Evolutionary conservation across 2,329 filamentous ascomycete genomes (phyloP).

Genomic region (Talaromyces islandicus): DNA sequence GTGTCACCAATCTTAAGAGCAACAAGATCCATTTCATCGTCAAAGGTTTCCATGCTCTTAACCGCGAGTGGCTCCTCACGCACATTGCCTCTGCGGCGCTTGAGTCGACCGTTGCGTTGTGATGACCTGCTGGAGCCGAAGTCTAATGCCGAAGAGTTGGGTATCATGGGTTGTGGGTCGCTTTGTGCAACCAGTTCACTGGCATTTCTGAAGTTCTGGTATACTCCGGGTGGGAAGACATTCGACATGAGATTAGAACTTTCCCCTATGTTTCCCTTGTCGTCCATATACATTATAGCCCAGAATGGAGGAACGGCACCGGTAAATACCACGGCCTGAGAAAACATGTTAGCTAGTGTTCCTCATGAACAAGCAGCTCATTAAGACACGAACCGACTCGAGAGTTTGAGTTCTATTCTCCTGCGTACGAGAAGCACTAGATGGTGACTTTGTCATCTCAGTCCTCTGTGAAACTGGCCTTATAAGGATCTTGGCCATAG

Average conservation of each 20-base stretch:
- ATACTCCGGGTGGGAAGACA: neutral
- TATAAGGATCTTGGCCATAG: conserved; percentile 1
- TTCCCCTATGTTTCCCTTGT: conserved; percentile 2
- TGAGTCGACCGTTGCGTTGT: neutral
- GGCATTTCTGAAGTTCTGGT: conserved; percentile 3
- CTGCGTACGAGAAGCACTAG: neutral
- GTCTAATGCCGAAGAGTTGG: neutral
- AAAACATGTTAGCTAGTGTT: neutral
- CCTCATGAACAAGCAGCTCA: neutral
- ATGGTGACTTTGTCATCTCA: neutral
- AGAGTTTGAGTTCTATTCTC: conserved; percentile 1
- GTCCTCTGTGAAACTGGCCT: neutral
- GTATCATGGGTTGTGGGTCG: neutral
- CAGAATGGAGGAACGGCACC: conserved; percentile 5
- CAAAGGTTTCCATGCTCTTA: conserved; percentile 5
- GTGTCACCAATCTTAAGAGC: conserved; percentile 33
- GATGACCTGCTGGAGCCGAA: neutral
- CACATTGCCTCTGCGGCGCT: conserved; percentile 8
- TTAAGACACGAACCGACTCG: neutral
- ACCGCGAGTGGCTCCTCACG: conserved; percentile 2
- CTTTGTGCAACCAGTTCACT: neutral
- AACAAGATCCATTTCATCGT: conserved; percentile 22
- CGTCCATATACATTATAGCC: conserved; percentile 9
- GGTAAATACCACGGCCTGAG: conserved; percentile 4
- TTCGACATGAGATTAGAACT: conserved; percentile 4